Evolutionary conservation across 2,329 filamentous ascomycete species (phyloP), one percentile per base, ranked within the genome.

Genomic region (Beauveria medogensis): DNA sequence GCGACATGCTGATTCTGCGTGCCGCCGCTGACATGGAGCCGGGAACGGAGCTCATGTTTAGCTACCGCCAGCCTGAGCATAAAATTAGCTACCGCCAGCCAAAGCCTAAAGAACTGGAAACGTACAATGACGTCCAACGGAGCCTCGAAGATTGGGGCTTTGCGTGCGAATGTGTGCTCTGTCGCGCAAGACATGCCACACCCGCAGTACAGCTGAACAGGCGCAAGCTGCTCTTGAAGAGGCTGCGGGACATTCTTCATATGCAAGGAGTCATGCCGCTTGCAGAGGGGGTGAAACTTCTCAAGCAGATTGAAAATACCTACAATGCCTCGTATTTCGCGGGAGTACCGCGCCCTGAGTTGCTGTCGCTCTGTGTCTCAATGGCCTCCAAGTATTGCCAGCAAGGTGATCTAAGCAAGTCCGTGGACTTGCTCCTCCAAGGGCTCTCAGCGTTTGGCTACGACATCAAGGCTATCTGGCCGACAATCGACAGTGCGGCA

Each of bases 1-100:
- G 82, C 3, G 81, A 85, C 64, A 75, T 85, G 71, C 72, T 76
- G 63, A 73, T 84, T 8, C 55, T 84, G 24, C 78, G 79, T 8
- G 81, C 82, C 0, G 69, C 74, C 0, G 65, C 65, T 10, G 74
- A 80, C 48, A 67, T 85, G 0, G 63, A 71, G 0, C 63, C 75
- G 0, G 71, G 72, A 30, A 75, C 79, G 0, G 81, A 86, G 67
- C 64, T 85, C 7, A 65, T 67, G 1, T 75, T 78, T 60, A 64
- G 64, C 51, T 83, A 82, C 63, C 60, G 64, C 3, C 18, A 59
- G 3, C 67, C 71, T 2, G 26, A 26, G 26, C 26, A 26, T 26
- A 7, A 26, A 26, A 3, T 78, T 59, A 64, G 64, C 51, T 83
- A 82, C 63, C 60, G 64, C 3, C 18, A 59, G 3, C 67, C 71